phyloP scores from a whole-genome alignment of 441 rosid species.

The Populus tomentosa region DNA sequence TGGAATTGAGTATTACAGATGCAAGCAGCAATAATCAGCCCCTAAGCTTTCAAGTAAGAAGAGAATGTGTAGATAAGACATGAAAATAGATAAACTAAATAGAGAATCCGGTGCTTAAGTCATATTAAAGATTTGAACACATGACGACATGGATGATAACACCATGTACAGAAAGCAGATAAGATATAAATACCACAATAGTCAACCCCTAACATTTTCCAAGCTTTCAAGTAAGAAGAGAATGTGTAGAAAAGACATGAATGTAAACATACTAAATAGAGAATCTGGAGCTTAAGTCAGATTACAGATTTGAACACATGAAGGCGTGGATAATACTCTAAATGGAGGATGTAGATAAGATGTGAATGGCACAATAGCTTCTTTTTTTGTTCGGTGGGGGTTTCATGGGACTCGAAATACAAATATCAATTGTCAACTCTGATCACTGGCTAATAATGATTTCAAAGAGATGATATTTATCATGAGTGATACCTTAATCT shows the following conservation, averaged over 20 bases:
- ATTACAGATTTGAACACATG: not conserved
- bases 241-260: not conserved
- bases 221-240: no score
- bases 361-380: not conserved
- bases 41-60: not conserved
- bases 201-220: not conserved
- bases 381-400: not conserved
- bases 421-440: not conserved
- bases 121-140: not conserved
- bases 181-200: not conserved
- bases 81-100: not conserved
- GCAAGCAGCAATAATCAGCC: not conserved
- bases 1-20: not conserved
- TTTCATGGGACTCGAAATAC: not conserved
- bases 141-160: not conserved
- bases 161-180: not conserved
- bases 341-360: not conserved
- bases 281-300: not conserved
- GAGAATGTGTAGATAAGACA: not conserved
- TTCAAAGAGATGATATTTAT: not conserved
- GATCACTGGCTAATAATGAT: not conserved
- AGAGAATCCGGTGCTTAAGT: not conserved
- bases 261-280: no score
- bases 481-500: constrained; percentile 65
- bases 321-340: not conserved